These are phyloP conservation scores for Didymella pinodella DNA, from an alignment of 2,329 filamentous ascomycete genomes.

Conservation along the genomic window DNA sequence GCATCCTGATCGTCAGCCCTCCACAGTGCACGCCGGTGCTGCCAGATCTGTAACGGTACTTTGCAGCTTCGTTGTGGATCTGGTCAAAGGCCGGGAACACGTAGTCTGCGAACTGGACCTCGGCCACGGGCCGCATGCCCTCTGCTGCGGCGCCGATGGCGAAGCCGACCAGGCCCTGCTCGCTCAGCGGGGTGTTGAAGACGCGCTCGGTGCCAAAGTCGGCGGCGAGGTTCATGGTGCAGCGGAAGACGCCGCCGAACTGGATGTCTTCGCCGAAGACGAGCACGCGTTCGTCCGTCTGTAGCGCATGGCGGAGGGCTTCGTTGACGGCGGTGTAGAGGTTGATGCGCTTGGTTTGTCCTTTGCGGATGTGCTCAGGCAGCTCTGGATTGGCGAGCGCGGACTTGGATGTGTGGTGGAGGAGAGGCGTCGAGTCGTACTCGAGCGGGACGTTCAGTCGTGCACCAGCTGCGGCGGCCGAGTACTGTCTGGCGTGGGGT, in stretches of 20 bases:
- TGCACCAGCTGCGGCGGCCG: slow-evolving; percentile 58
- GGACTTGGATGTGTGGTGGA: slow-evolving; percentile 79
- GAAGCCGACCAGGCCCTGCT: slow-evolving; percentile 95
- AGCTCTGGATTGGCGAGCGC: slow-evolving; percentile 78
- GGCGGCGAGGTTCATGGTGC: slow-evolving; percentile 87
- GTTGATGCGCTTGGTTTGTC: slow-evolving; percentile 85
- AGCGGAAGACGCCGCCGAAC: slow-evolving; percentile 95
- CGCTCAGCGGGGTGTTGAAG: slow-evolving; percentile 94
- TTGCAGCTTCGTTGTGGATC: slow-evolving; percentile 91
- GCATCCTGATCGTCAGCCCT: slow-evolving; percentile 88
- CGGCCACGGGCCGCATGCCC: slow-evolving; percentile 90
- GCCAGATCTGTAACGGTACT: slow-evolving; percentile 80
- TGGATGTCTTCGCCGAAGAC: slow-evolving; percentile 97
- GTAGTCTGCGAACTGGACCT: slow-evolving; percentile 97
- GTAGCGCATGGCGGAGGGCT: slow-evolving; percentile 81
- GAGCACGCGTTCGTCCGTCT: slow-evolving; percentile 83
- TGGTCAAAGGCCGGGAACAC: slow-evolving; percentile 93
- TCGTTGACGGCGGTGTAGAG: slow-evolving; percentile 94
- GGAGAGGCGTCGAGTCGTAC: slow-evolving; percentile 80
- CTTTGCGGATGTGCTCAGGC: slow-evolving; percentile 68
- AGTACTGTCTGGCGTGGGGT: slow-evolving; percentile 52
- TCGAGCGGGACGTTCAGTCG: slow-evolving; percentile 86
- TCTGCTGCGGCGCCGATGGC: slow-evolving; percentile 89
- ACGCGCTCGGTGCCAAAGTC: slow-evolving; percentile 88
- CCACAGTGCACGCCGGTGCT: slow-evolving; percentile 65